A percentile compares a stretch with the other conserved stretches of the same genome.
These are phyloP conservation scores for Phaffia tasmanica DNA, from an alignment of 768 basidiomycete species.

Conservation along the genomic window DNA sequence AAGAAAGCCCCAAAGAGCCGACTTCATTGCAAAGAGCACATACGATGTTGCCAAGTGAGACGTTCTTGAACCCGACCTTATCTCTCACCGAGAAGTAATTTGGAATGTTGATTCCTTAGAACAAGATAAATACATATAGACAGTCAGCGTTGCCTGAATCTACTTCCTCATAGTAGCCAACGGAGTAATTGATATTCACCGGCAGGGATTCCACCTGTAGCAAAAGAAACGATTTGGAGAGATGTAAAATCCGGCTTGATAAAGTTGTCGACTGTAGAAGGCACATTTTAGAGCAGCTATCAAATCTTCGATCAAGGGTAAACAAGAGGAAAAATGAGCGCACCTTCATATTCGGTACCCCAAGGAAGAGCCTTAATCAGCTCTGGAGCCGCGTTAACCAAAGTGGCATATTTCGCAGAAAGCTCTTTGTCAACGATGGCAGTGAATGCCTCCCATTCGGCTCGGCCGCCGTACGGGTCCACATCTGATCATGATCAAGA, in stretches of 20 bases:
- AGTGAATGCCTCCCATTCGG: conserved; percentile 70
- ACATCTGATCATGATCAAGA: conserved; percentile 48
- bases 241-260: conserved; percentile 73
- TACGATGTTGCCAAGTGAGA: conserved; percentile 41
- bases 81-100: conserved; percentile 79
- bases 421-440: conserved; percentile 52
- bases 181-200: conserved; percentile 30
- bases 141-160: too few species aligned
- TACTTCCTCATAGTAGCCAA: too few species aligned
- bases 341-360: conserved; percentile 43
- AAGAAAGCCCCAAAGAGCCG: background rate
- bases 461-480: conserved; percentile 80
- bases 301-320: background rate
- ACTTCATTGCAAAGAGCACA: background rate
- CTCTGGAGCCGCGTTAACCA: conserved; percentile 65
- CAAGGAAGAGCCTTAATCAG: conserved; percentile 73
- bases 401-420: conserved; percentile 64
- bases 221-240: conserved; percentile 67
- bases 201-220: conserved; percentile 76
- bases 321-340: conserved; percentile 38
- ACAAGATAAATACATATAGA: too few species aligned
- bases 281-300: conserved; percentile 25
- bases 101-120: conserved; percentile 49
- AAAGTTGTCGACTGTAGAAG: conserved; percentile 50
- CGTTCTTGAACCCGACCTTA: conserved; percentile 59